Evolutionary conservation across 805 yeast genomes (phyloP), one percentile per base, ranked within the genome.

Genomic region (Metschnikowia corniflorae): DNA sequence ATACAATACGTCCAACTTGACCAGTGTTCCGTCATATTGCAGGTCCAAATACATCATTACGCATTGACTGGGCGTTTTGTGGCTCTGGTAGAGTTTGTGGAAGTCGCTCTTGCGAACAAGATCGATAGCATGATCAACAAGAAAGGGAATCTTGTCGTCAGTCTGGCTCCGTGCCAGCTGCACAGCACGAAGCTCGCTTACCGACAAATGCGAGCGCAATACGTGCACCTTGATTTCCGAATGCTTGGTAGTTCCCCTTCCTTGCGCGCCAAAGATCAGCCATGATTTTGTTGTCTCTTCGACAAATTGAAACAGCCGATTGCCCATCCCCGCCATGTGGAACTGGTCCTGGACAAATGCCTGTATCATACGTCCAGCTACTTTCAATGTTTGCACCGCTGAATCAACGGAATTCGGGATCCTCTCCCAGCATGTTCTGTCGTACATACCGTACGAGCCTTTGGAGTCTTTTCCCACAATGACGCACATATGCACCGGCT

Each of bases 271-370:
- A 38, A 62, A 67, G 1, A 66, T 26, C 2, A 49, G 42, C 37
- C 61, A 67, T 19, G 52, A 29, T 12, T 42, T 17, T 6, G 39
- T 45, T 3, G 70, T 57, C 43, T 70, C 74, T 50, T 89, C 95
- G 2, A 70, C 79, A 46, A 87, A 83, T 43, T 77, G 77, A 59
- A 87, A 87, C 4, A 84, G 70, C 42, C 97, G 66, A 46, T 80
- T 75, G 8, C 96, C 94, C 53, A 86, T 75, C 0, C 93, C 89
- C 31, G 77, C 73, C 26, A 81, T 65, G 35, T 78, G 59, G 95
- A 91, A 86, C 54, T 88, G 96, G 49, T 89, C 97, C 49, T 78
- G 80, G 0, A 97, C 89, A 58, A 75, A 88, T 0, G 96, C 94
- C 51, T 86, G 91, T 94, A 86, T 86, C 59, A 89, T 59, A 49